Evolutionary conservation across 176 grass and related monocot genomes (phyloP).

Genomic region (maize (Zea mays)): Zm-B73-REFERENCE-NAM-5.0 NC_050104.1:76412001-76412500

Average conservation of each 20-base stretch:
- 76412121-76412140: not conserved
- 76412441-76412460: conserved; percentile 2
- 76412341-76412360: conserved; percentile 79
- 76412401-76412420: conserved; percentile 71
- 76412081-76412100: not conserved
- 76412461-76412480: not conserved
- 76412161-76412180: not conserved
- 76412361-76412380: conserved; percentile 93
- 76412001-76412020: not conserved
- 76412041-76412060: conserved; percentile 1
- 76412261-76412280: not conserved
- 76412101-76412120: not conserved
- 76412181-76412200: conserved; percentile 25
- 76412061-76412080: not conserved
- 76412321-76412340: conserved; percentile 27
- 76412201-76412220: not conserved
- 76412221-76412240: not conserved
- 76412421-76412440: conserved; percentile 67
- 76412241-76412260: conserved; percentile 1
- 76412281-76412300: not conserved
- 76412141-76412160: not conserved
- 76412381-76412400: conserved; percentile 70
- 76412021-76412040: not conserved
- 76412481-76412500: not conserved
- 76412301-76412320: not conserved